Evolutionary conservation across 2,329 filamentous ascomycete species (phyloP).

Genomic region (Cladosporium sp.): DNA sequence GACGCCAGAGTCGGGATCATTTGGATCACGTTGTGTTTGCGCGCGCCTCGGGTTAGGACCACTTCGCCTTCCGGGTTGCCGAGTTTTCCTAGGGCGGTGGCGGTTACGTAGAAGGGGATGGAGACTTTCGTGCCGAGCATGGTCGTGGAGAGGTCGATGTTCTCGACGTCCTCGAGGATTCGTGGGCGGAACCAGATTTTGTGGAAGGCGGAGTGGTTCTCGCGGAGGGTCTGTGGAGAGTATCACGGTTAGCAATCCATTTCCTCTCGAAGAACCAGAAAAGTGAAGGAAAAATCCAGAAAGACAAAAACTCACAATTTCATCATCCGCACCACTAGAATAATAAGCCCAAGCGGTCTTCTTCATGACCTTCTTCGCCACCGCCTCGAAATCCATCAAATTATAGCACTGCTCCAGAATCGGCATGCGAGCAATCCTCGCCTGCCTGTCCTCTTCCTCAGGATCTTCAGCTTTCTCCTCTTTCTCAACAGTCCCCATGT

Average conservation of each 20-base stretch:
- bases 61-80: slow-evolving; percentile 93
- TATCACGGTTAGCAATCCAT: slow-evolving; percentile 21
- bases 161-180: slow-evolving; percentile 82
- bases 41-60: slow-evolving; percentile 75
- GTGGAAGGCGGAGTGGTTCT: slow-evolving; percentile 94
- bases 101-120: slow-evolving; percentile 93
- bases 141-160: slow-evolving; percentile 79
- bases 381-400: slow-evolving; percentile 90
- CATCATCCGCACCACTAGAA: slow-evolving; percentile 84
- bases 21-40: slow-evolving; percentile 85
- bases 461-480: slow-evolving; percentile 64
- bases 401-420: slow-evolving; percentile 86
- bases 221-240: slow-evolving; percentile 72
- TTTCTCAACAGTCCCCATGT: slow-evolving; percentile 72
- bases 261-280: background rate
- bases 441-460: slow-evolving; percentile 67
- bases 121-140: slow-evolving; percentile 85
- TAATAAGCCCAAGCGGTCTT: slow-evolving; percentile 97
- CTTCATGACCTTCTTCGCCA: slow-evolving; percentile 88
- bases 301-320: slow-evolving; percentile 57
- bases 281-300: background rate
- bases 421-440: slow-evolving; percentile 66
- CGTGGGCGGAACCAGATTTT: slow-evolving; percentile 95
- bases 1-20: slow-evolving; percentile 98
- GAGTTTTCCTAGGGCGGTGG: slow-evolving; percentile 91